phyloP scores from a whole-genome alignment of 2,329 filamentous ascomycete genomes.

The Fusarium siculi region DNA sequence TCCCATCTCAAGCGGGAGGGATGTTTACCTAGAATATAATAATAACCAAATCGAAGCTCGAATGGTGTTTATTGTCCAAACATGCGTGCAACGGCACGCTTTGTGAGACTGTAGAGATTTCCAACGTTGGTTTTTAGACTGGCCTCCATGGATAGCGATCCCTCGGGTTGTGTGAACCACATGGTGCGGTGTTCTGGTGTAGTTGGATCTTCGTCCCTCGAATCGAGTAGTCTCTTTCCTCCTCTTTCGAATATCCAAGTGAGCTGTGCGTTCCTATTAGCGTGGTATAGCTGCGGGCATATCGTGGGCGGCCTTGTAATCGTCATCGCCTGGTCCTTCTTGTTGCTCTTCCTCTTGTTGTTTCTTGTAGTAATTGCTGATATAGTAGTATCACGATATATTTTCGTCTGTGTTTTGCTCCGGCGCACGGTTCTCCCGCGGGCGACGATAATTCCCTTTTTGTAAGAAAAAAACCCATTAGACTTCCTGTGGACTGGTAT shows the following conservation, averaged over 20 bases:
- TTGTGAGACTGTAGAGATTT: conserved; percentile 25
- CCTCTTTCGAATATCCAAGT: conserved; percentile 40
- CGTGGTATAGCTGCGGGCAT: conserved; percentile 34
- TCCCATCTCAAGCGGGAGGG: neutral
- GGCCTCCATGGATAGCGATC: conserved; percentile 18
- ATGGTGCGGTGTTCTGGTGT: conserved; percentile 1
- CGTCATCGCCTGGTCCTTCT: conserved; percentile 2
- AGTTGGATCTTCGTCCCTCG: conserved; percentile 10
- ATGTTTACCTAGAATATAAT: conserved; percentile 14
- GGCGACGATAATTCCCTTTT: conserved; percentile 39
- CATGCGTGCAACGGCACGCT: conserved; percentile 29
- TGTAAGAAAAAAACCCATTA: conserved; percentile 43
- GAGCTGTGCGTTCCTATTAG: conserved; percentile 34
- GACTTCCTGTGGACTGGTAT: conserved; percentile 44
- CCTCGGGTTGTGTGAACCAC: conserved; percentile 21
- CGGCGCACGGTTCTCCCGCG: conserved; percentile 38
- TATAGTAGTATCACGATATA: conserved; percentile 26
- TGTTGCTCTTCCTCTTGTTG: conserved; percentile 16
- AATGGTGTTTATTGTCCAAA: conserved; percentile 23
- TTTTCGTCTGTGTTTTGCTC: conserved; percentile 37
- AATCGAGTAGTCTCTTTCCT: conserved; percentile 32
- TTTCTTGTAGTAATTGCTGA: conserved; percentile 25
- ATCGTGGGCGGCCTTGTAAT: conserved; percentile 14
- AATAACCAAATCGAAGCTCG: neutral
- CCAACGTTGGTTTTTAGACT: conserved; percentile 18